Evolutionary conservation across 1,284 basidiomycete genomes (phyloP).

Genomic region (Entoloma clypeatum): DNA sequence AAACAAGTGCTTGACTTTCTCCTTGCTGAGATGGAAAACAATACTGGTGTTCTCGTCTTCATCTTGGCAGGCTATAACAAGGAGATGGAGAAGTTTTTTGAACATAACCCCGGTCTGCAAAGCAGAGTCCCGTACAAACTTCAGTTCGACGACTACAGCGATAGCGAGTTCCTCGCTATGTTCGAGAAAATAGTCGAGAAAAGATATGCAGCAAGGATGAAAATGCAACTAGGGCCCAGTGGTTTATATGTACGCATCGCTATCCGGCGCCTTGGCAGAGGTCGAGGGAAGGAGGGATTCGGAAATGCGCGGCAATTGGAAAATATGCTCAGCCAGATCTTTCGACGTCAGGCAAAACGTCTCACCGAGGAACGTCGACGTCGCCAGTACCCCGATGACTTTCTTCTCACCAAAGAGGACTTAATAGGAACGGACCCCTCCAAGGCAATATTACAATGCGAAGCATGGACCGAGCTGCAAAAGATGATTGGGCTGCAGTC

Average conservation of each 20-base stretch:
- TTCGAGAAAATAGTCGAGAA: slow-evolving; percentile 32
- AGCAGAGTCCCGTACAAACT: slow-evolving; percentile 62
- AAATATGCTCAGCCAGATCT: slow-evolving; percentile 43
- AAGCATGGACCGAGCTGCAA: slow-evolving; percentile 51
- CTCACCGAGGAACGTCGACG: slow-evolving; percentile 36
- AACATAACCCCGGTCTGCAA: slow-evolving; percentile 62
- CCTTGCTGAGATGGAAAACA: slow-evolving; percentile 69
- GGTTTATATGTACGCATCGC: slow-evolving; percentile 58
- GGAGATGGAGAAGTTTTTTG: slow-evolving; percentile 72
- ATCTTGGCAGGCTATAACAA: slow-evolving; percentile 66
- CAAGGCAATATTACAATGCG: slow-evolving; percentile 39
- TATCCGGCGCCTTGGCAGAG: slow-evolving; percentile 50
- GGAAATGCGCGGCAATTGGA: slow-evolving; percentile 63
- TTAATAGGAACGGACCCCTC: slow-evolving; percentile 63
- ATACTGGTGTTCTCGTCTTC: slow-evolving; percentile 60
- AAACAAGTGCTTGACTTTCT: slow-evolving; percentile 60
- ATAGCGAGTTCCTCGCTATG: slow-evolving; percentile 52
- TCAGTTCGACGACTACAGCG: slow-evolving; percentile 59
- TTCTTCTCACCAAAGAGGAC: slow-evolving; percentile 48
- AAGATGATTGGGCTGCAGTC: slow-evolving; percentile 48
- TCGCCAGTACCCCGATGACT: slow-evolving; percentile 43
- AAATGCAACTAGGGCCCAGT: slow-evolving; percentile 47
- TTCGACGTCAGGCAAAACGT: slow-evolving; percentile 49
- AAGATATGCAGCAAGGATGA: slow-evolving; percentile 47
- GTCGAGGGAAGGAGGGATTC: slow-evolving; percentile 52